Evolutionary conservation across 1,284 basidiomycete genomes (phyloP).

Genomic region (Leccinum pallidistipes): DNA sequence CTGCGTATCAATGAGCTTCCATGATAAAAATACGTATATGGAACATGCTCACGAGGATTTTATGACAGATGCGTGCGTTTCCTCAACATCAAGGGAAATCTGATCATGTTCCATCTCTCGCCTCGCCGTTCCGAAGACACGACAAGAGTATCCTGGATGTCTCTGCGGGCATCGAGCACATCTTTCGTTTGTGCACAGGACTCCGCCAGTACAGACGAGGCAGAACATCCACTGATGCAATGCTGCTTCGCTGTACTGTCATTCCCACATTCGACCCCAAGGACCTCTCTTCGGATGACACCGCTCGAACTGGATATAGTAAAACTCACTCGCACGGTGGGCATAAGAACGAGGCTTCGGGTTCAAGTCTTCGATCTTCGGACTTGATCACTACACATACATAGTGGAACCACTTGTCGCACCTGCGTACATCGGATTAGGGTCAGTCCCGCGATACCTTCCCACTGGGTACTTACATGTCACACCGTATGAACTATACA

Average conservation of each 20-base stretch:
- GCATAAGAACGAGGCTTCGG: slow-evolving; percentile 28
- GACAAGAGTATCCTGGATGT: background rate
- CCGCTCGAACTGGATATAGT: background rate
- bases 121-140: background rate
- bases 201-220: background rate
- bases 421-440: slow-evolving; percentile 20
- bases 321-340: slow-evolving; percentile 31
- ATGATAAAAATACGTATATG: background rate
- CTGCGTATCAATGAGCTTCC: slow-evolving; percentile 8
- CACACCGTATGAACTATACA: slow-evolving; percentile 34
- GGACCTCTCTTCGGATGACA: background rate
- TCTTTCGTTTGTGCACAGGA: background rate
- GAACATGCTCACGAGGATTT: slow-evolving; percentile 5
- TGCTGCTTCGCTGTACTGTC: background rate
- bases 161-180: background rate
- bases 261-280: background rate
- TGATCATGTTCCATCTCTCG: background rate
- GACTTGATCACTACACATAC: slow-evolving; percentile 33
- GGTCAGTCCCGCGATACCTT: background rate
- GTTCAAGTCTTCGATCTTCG: slow-evolving; percentile 29
- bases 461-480: slow-evolving; percentile 23
- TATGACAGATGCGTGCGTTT: background rate
- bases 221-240: background rate
- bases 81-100: background rate
- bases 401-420: slow-evolving; percentile 39